These are phyloP conservation scores for Gilbertella persicaria DNA, from an alignment of 371 early-diverging fungal genomes.

Conservation along the genomic window DNA sequence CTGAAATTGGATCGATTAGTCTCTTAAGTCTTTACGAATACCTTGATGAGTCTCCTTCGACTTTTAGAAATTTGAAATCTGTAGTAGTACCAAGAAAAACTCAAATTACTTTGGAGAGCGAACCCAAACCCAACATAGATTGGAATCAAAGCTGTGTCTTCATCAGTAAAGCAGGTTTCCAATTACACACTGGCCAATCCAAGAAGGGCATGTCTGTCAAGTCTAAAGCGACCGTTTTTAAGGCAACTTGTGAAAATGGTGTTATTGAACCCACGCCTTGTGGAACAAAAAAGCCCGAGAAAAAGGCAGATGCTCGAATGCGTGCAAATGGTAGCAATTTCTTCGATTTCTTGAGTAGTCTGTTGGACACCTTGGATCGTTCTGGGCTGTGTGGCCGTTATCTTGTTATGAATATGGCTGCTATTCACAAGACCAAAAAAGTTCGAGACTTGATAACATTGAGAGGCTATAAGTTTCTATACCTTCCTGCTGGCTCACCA, in stretches of 20 bases:
- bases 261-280: slow-evolving; percentile 12
- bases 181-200: slow-evolving; percentile 16
- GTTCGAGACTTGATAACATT: slow-evolving; percentile 8
- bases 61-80: slow-evolving; percentile 5
- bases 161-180: slow-evolving; percentile 20
- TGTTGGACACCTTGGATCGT: slow-evolving; percentile 17
- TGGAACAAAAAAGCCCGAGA: slow-evolving; percentile 20
- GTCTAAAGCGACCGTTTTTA: slow-evolving; percentile 11
- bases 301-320: slow-evolving; percentile 19
- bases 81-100: slow-evolving; percentile 4
- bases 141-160: slow-evolving; percentile 14
- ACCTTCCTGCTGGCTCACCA: slow-evolving; percentile 15
- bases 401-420: slow-evolving; percentile 12
- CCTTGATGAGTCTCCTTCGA: background rate
- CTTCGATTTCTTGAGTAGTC: slow-evolving; percentile 9
- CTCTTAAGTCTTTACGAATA: slow-evolving; percentile 8
- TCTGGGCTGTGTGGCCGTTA: slow-evolving; percentile 9
- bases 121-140: slow-evolving; percentile 4
- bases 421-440: slow-evolving; percentile 10
- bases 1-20: slow-evolving; percentile 4
- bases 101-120: background rate
- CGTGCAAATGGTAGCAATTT: slow-evolving; percentile 17
- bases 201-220: slow-evolving; percentile 16
- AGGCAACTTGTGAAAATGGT: slow-evolving; percentile 18
- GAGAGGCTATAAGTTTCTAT: slow-evolving; percentile 6